Base-by-base conservation (phyloP, 306 rosid genomes). In the Prunus kanzakura region DNA sequence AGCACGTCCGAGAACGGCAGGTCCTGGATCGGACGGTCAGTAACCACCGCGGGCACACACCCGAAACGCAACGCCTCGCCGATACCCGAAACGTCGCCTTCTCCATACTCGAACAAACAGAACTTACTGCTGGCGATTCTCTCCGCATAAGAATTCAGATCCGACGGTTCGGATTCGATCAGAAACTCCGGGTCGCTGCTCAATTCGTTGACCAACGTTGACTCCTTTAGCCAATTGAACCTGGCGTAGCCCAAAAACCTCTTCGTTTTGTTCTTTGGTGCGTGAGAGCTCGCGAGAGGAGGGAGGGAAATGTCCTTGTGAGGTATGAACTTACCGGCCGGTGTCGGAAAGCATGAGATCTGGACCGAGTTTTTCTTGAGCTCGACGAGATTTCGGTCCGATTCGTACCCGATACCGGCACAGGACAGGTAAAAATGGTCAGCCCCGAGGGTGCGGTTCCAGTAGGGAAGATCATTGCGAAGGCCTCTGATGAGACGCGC, bases 361-460 rank as follows among this genome's bases (percentile, higher is more conserved):
- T 93, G 96, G 32, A 93, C 38, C 0, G 97, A 80, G 73, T 93
- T 93, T 65, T 89, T 93, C 78, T 82, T 89, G 73, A 93, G 70
- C 83, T 89, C 97, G 2, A 93, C 88, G 64, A 84, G 56, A 85
- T 79, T 87, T 8, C 97, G 83, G 61, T 87, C 88, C 3, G 89
- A 69, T 1, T 41, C 66, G 23, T 18, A 65, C 0, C 84, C 60
- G 29, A 86, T 23, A 0, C 90, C 93, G 15, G 51, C 43, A 57
- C 89, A 81, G 1, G 97, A 89, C 50, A 90, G 69, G 84, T 64
- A 90, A 71, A 90, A 85, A 72, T 93, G 97, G 79, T 93, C 97
- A 3, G 94, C 91, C 2, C 97, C 97, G 56, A 93, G 93, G n/a
- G 96, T 72, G 18, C 91, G 89, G 66, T 90, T 87, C 97, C 97